Base-by-base conservation (phyloP, 352 stramenopile species). In the Phytopythium litorale region DNA sequence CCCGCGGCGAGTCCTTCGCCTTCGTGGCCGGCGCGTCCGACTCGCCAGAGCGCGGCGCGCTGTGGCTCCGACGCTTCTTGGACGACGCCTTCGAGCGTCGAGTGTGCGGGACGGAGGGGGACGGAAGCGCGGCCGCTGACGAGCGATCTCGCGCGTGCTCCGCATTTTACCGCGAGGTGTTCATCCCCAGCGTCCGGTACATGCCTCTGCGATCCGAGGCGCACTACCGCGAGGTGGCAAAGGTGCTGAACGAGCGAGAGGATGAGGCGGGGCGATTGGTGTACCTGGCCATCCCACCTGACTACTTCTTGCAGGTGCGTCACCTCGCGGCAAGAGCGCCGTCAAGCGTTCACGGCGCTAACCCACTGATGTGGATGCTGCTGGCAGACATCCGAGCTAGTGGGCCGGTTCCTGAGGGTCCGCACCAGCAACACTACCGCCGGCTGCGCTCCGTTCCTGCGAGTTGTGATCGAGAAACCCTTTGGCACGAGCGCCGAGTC, bases 391-490 rank as follows among this genome's bases (percentile, higher is more conserved):
- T 72, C 70, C 40, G 58, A 73, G 28, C 23, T 76, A 3, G 67
- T 75, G 4, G 60, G 80, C 67, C 62, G 54, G 15, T 64, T 84
- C 33, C 62, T 86, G 50, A 56, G 75, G 32, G 35, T 59, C 37
- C 37, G 3, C 32, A 67, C 69, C 18, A 35, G 49, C 12, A 7
- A 11, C 7, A 1, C 16, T 11, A 38, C 56, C n/a, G 16, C 7
- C 2, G 19, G 12, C 6, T 7, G 30, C 30, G 18, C 33, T 38
- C 48, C 78, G 0, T 94, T 84, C 56, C 66, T 95, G 19, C 75
- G 84, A 1, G 77, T 95, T 11, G 70, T 95, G 12, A 71, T 95
- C 16, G 86, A 95, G 46, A 95, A 95, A 49, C 86, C 86, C 7
- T 95, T 95, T 49, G 86, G 86, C 12, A 65, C 65, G 19, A 84